Conservation (phyloP, 1,284 basidiomycete species). For the Cronartium quercuum region DNA sequence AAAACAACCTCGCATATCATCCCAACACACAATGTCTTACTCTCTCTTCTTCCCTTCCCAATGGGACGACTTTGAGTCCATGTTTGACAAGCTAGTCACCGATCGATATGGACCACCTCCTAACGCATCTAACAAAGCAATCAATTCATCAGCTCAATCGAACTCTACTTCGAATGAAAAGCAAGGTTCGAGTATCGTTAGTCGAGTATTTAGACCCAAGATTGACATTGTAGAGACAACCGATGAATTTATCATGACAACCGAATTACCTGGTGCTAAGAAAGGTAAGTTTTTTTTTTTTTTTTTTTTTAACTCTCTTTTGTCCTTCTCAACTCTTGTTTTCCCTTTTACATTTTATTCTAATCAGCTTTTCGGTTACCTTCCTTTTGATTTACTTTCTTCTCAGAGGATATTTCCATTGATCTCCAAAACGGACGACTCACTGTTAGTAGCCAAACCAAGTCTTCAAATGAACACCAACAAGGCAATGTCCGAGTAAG, state of each 20-base stretch:
- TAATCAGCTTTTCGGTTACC: too few species aligned
- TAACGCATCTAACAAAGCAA: neutral
- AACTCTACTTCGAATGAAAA: neutral
- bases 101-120: slow-evolving; percentile 3
- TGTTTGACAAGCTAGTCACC: neutral
- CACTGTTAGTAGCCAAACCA: neutral
- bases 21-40: slow-evolving; percentile 1
- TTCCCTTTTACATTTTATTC: too few species aligned
- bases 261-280: slow-evolving; percentile 5
- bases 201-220: neutral
- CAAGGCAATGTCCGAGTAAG: slow-evolving; percentile 10
- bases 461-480: neutral
- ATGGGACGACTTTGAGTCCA: slow-evolving; percentile 12
- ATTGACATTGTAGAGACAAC: slow-evolving; percentile 7
- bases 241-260: neutral
- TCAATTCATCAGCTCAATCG: neutral
- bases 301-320: neutral
- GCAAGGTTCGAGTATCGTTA: neutral
- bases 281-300: neutral
- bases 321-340: too few species aligned
- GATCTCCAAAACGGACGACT: slow-evolving; percentile 13
- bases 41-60: slow-evolving; percentile 1
- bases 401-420: slow-evolving; percentile 7
- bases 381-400: neutral
- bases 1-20: too few species aligned